Percentiles rank a stretch among this genome's conserved stretches.
These are phyloP conservation scores for Cercospora beticola DNA, from an alignment of 2,329 filamentous ascomycete genomes.

Conservation along the genomic window DNA sequence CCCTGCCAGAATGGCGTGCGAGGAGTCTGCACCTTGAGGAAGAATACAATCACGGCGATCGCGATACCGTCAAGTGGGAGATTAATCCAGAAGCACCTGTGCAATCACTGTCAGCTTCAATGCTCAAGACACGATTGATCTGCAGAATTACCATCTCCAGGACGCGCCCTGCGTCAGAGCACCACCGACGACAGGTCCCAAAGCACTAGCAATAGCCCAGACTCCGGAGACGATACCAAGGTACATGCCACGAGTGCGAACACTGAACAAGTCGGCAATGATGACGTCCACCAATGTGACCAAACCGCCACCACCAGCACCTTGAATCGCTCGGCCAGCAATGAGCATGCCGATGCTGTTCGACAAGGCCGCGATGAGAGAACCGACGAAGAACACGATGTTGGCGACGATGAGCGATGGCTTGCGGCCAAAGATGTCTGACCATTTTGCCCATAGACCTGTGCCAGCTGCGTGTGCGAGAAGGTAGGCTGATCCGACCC, in stretches of 20 bases:
- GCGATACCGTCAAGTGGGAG: background rate
- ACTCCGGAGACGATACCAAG: conserved; percentile 2
- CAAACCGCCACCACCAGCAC: background rate
- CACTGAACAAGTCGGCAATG: background rate
- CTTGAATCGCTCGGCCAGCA: background rate
- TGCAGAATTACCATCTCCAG: background rate
- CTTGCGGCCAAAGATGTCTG: background rate
- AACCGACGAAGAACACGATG: background rate
- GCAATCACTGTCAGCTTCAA: background rate
- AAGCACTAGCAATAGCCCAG: conserved; percentile 2
- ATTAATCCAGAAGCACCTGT: background rate
- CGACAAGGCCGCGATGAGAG: background rate
- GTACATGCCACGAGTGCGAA: background rate
- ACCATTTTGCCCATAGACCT: background rate
- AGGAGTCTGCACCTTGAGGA: background rate
- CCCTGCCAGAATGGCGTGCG: background rate
- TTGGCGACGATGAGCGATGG: background rate
- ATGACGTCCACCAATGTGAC: background rate
- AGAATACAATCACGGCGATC: background rate
- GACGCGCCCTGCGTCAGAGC: background rate
- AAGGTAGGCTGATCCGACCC: background rate
- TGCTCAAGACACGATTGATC: background rate
- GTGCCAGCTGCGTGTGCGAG: background rate
- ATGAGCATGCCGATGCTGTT: background rate
- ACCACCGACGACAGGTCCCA: background rate